Percentiles rank a stretch among this genome's conserved stretches.
Evolutionary conservation across 441 rosid species (phyloP).

Genomic region (Caryocar brasiliense): DNA sequence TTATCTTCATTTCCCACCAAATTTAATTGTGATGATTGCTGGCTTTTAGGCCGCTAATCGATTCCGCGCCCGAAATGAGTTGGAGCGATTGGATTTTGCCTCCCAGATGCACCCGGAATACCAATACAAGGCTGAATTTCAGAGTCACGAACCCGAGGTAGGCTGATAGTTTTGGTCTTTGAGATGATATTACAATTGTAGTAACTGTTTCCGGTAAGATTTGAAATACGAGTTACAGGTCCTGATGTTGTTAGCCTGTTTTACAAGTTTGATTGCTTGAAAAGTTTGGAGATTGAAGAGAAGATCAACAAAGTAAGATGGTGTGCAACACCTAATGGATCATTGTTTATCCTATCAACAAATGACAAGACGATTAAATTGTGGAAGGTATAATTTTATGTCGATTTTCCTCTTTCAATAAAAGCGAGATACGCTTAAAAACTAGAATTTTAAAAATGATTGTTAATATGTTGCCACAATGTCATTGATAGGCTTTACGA

Average conservation of each 20-base stretch:
- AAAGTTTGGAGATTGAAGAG: slow-evolving; percentile 72
- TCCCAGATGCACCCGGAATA: slow-evolving; percentile 32
- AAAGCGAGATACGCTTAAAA: too few species aligned
- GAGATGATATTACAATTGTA: too few species aligned
- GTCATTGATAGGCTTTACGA: too few species aligned
- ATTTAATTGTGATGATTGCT: too few species aligned
- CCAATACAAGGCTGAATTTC: slow-evolving; percentile 58
- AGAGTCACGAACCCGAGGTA: slow-evolving; percentile 76
- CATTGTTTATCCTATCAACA: slow-evolving; percentile 48
- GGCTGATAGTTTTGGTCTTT: too few species aligned
- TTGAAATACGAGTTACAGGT: not conserved
- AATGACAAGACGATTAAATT: slow-evolving; percentile 65
- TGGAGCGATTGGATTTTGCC: slow-evolving; percentile 41
- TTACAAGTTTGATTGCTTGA: slow-evolving; percentile 56
- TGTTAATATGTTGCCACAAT: too few species aligned
- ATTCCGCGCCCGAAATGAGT: slow-evolving; percentile 24
- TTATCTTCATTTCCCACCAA: too few species aligned
- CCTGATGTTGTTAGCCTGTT: slow-evolving; percentile 8
- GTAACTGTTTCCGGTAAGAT: too few species aligned
- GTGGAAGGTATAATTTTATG: slow-evolving; percentile 44
- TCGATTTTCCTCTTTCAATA: not conserved
- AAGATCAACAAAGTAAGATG: slow-evolving; percentile 53
- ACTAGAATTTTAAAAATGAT: too few species aligned
- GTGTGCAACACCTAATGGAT: slow-evolving; percentile 43
- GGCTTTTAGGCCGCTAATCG: slow-evolving; percentile 26